Evolutionary conservation across 495 filamentous ascomycete species (phyloP).

Genomic region (Penicillium desertorum): DNA sequence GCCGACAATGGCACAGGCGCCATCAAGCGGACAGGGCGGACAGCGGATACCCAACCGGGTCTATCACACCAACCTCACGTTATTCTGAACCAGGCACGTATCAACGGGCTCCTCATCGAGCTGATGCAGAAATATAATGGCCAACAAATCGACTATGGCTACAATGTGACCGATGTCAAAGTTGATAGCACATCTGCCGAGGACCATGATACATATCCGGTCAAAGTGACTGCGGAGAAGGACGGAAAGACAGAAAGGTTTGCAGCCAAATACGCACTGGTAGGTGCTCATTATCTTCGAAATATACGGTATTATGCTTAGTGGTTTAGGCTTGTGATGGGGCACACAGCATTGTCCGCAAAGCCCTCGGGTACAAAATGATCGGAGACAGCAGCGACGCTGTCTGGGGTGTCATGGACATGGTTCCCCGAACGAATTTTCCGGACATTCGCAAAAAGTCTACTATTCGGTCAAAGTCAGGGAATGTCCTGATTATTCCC

Average conservation of each 20-base stretch:
- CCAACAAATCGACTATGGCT: slow-evolving; percentile 60
- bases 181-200: slow-evolving; percentile 46
- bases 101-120: slow-evolving; percentile 63
- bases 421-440: slow-evolving; percentile 71
- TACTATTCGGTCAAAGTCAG: slow-evolving; percentile 59
- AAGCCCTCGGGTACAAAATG: slow-evolving; percentile 67
- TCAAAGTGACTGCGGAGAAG: slow-evolving; percentile 53
- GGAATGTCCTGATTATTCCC: slow-evolving; percentile 70
- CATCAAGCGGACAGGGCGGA: slow-evolving; percentile 54
- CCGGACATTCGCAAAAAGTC: slow-evolving; percentile 76
- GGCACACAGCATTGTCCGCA: slow-evolving; percentile 68
- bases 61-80: slow-evolving; percentile 70
- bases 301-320: too few relatives aligned
- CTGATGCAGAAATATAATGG: slow-evolving; percentile 45
- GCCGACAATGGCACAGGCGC: slow-evolving; percentile 38
- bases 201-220: slow-evolving; percentile 50
- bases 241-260: slow-evolving; percentile 53
- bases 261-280: slow-evolving; percentile 67
- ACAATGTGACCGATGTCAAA: slow-evolving; percentile 52
- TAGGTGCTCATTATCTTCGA: slow-evolving; percentile 33
- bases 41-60: slow-evolving; percentile 61
- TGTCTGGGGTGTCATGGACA: slow-evolving; percentile 83
- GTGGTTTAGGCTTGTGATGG: slow-evolving; percentile 64
- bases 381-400: slow-evolving; percentile 72
- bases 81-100: slow-evolving; percentile 73